phyloP scores from a whole-genome alignment of 441 rosid genomes.

The Euphorbia corollata region DNA sequence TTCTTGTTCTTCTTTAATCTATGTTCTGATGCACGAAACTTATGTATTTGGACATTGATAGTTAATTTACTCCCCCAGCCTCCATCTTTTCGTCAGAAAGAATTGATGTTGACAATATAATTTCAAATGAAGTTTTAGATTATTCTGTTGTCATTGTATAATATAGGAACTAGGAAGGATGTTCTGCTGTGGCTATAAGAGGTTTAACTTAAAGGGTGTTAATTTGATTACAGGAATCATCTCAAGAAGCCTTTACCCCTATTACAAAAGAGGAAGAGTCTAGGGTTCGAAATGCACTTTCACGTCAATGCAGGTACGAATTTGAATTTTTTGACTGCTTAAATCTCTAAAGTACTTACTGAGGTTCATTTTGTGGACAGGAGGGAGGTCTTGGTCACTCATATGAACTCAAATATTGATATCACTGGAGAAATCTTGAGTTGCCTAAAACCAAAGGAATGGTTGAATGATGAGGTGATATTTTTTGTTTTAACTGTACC shows the following conservation, averaged over 20 bases:
- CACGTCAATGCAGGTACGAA: conserved; percentile 47
- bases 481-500: conserved; percentile 11
- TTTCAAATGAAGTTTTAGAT: not conserved
- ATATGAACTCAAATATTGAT: conserved; percentile 54
- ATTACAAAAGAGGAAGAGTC: conserved; percentile 55
- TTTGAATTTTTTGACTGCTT: conserved; percentile 7
- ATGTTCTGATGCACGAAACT: not conserved
- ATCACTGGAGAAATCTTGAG: conserved; percentile 57
- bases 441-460: conserved; percentile 67
- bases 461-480: conserved; percentile 95
- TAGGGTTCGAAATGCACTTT: conserved; percentile 45
- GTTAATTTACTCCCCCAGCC: no score
- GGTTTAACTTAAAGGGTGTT: conserved; percentile 14
- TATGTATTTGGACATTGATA: not conserved
- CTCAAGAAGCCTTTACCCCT: conserved; percentile 50
- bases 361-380: conserved; percentile 29
- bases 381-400: conserved; percentile 44
- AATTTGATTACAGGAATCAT: conserved; percentile 39
- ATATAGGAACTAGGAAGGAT: not conserved
- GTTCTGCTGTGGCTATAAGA: not conserved
- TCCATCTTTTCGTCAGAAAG: not conserved
- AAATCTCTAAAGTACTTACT: not conserved
- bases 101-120: not conserved
- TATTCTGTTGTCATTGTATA: not conserved
- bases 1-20: not conserved